Base-by-base conservation (phyloP, 2,329 filamentous ascomycete species). In the Domatiomyces catenatus region DNA sequence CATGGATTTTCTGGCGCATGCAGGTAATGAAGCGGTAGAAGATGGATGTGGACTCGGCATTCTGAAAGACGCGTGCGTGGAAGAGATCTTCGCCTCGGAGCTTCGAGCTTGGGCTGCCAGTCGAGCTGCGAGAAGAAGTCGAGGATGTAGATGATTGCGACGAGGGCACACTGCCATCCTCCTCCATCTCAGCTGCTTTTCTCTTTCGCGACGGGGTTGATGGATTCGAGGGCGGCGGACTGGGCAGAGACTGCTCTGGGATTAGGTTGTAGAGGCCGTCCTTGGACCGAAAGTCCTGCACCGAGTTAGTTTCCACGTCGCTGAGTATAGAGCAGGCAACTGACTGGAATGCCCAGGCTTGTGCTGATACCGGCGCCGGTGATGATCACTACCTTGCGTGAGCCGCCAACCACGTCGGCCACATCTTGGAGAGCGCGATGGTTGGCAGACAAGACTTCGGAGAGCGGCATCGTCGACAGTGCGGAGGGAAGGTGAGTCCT, bases 321-420 rank as follows among this genome's bases (percentile, higher is more conserved):
- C 15, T 5, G 42, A 4, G 10, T 24, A 24, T 7, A 5, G 32
- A 17, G 20, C 17, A n/a, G 3, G 20, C 1, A 17, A 63, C 75
- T 61, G 70, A 85, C 82, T 48, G 82, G 82, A 61, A 86, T 86
- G 50, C 83, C 83, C 55, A 80, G 84, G 62, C 84, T 86, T 48
- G 83, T 86, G 62, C 80, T 84, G 61, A 86, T 86, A 48, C 82
- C 82, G 47, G 82, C 82, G 47, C 83, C 82, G 0, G 83, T 86
- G 28, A 86, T 71, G 18, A 86, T 77, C 7, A 86, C 73, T n/a
- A 84, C 73, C 62, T 83, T 85, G 54, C 75, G 76, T 8, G 82
- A 76, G 62, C 79, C 81, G 55, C 75, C 74, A 44, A 86, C 67
- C 2, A 71, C 66, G 60, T 84, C 75, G 59, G 83, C 81, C 56